Percentiles rank a stretch among this genome's conserved stretches.
These are phyloP conservation scores for Prunus yedoensis DNA, from an alignment of 331 rosid genomes.

Conservation along the genomic window DNA sequence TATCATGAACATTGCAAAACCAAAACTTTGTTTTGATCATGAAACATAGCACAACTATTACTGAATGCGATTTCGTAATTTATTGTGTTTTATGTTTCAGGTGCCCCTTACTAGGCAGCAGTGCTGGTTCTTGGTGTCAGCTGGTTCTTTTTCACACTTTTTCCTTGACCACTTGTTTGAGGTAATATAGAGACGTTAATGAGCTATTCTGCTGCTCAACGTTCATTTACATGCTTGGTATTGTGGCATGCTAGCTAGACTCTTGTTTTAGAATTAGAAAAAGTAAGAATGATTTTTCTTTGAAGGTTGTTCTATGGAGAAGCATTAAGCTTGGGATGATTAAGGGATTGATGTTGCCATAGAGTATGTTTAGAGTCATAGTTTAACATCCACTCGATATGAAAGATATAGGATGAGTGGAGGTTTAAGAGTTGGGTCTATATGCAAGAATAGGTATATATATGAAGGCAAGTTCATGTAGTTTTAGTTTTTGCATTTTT, in stretches of 20 bases:
- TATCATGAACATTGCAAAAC: background rate
- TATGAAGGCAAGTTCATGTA: too few relatives aligned
- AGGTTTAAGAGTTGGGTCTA: background rate
- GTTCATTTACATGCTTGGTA: background rate
- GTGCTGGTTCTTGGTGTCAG: conserved; percentile 67
- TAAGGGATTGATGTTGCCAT: background rate
- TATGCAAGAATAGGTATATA: background rate
- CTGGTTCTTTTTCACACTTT: conserved; percentile 87
- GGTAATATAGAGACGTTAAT: conserved; percentile 40
- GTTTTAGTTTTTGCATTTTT: background rate
- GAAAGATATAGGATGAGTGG: background rate
- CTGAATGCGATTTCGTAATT: background rate
- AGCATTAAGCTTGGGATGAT: background rate
- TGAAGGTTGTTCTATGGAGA: background rate
- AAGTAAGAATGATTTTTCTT: background rate
- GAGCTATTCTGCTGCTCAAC: conserved; percentile 3
- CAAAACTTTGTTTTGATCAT: background rate
- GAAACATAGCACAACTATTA: background rate
- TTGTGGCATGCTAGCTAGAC: background rate
- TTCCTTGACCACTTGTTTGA: conserved; percentile 85
- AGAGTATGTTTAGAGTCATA: background rate
- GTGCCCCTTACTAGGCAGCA: conserved; percentile 65
- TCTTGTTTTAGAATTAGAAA: background rate
- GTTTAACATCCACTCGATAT: background rate
- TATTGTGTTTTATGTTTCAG: conserved; percentile 35